A percentile compares a stretch with the other conserved stretches of the same genome.
Conservation (phyloP, 1,284 basidiomycete species). For the Ganoderma boninense region DNA sequence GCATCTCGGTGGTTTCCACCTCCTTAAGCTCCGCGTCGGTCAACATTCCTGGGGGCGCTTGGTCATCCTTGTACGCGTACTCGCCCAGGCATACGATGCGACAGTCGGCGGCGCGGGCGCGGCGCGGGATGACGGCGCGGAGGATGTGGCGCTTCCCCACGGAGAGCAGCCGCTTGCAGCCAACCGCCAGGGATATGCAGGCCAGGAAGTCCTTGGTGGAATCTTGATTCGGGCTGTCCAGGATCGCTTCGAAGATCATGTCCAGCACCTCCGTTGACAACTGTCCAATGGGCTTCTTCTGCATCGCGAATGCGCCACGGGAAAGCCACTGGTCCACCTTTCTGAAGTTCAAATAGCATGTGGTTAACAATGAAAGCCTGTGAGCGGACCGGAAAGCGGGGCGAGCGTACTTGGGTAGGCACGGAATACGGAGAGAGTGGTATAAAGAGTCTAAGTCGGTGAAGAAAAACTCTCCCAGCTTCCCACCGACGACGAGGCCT, state of each 20-base stretch:
- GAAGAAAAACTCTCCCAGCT: constrained; percentile 2
- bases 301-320: not conserved
- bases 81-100: constrained; percentile 31
- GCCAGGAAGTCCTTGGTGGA: not conserved
- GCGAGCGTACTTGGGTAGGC: not conserved
- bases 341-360: not conserved
- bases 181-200: not conserved
- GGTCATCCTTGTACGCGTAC: constrained; percentile 5
- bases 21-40: constrained; percentile 14
- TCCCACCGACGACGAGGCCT: not conserved
- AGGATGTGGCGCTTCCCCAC: constrained; percentile 16
- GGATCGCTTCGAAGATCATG: constrained; percentile 1
- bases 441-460: not conserved
- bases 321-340: constrained; percentile 4
- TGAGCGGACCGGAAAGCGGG: not conserved
- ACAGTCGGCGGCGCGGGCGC: constrained; percentile 15
- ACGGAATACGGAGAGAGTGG: not conserved
- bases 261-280: constrained; percentile 4
- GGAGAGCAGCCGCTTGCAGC: constrained; percentile 20
- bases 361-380: not conserved
- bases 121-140: not conserved
- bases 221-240: not conserved
- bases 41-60: constrained; percentile 19
- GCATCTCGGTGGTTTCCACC: not conserved
- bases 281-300: not conserved